Conservation (phyloP, 768 basidiomycete species). For the Russula dissimulans region DNA sequence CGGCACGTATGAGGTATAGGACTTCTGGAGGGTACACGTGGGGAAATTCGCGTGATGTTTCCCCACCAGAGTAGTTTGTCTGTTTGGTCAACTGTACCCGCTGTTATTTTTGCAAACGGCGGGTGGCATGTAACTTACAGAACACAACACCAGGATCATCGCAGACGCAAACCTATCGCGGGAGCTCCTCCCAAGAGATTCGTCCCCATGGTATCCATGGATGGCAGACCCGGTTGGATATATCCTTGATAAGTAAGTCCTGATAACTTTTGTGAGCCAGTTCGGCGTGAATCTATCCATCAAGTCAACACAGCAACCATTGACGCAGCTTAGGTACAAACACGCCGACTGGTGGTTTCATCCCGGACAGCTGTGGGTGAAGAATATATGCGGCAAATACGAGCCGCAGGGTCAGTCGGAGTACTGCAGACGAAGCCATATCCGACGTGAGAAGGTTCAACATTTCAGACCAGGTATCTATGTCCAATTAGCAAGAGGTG, state of each 20-base stretch:
- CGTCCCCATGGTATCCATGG: neutral
- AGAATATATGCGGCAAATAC: constrained; percentile 49
- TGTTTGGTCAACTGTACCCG: neutral
- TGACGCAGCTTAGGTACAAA: neutral
- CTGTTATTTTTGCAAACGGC: neutral
- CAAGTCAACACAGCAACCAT: constrained; percentile 14
- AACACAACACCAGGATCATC: constrained; percentile 19
- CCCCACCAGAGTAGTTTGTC: neutral
- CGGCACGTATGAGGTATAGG: constrained; percentile 5
- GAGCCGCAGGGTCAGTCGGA: constrained; percentile 48
- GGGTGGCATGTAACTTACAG: constrained; percentile 11
- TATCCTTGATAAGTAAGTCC: constrained; percentile 6
- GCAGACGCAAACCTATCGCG: constrained; percentile 15
- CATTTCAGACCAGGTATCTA: constrained; percentile 49
- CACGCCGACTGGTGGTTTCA: constrained; percentile 19
- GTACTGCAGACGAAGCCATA: constrained; percentile 48
- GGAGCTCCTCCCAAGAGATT: neutral
- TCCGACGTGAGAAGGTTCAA: constrained; percentile 38
- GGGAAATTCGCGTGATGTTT: constrained; percentile 1
- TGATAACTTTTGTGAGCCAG: neutral
- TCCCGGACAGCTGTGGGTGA: constrained; percentile 30
- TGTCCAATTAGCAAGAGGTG: constrained; percentile 10
- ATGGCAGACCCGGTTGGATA: neutral
- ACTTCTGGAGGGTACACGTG: neutral
- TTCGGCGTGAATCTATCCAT: neutral